phyloP scores from a whole-genome alignment of 2,329 filamentous ascomycete genomes.

The Bipolaris zeicola region DNA sequence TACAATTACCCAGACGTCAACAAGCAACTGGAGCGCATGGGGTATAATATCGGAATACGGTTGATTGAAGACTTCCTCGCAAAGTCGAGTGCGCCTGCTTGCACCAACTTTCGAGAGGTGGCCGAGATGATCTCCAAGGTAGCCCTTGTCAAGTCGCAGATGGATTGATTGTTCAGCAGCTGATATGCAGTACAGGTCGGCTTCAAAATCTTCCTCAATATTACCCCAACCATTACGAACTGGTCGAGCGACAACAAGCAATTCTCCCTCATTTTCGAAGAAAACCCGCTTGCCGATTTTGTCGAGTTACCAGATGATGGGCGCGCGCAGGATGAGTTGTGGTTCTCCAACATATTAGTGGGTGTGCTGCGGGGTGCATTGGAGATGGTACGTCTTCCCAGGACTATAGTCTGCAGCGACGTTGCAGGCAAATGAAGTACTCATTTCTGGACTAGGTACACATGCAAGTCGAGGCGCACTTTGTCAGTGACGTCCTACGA shows the following conservation, averaged over 20 bases:
- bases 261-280: slow-evolving; percentile 94
- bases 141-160: not conserved
- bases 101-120: slow-evolving; percentile 91
- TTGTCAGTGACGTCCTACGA: slow-evolving; percentile 88
- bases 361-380: slow-evolving; percentile 88
- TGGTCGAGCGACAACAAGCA: slow-evolving; percentile 97
- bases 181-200: slow-evolving; percentile 68
- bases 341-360: slow-evolving; percentile 98
- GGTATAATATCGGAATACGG: slow-evolving; percentile 95
- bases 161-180: not conserved
- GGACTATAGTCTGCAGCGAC: not conserved
- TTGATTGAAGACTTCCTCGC: slow-evolving; percentile 97
- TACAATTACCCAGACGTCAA: slow-evolving; percentile 95
- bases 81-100: slow-evolving; percentile 88
- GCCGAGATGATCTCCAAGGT: slow-evolving; percentile 97
- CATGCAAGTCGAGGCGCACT: slow-evolving; percentile 98
- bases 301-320: slow-evolving; percentile 97
- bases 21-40: slow-evolving; percentile 98
- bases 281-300: slow-evolving; percentile 96
- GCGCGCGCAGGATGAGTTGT: slow-evolving; percentile 91
- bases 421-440: not conserved
- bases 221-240: slow-evolving; percentile 89
- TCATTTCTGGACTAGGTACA: slow-evolving; percentile 63
- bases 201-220: slow-evolving; percentile 99
- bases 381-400: slow-evolving; percentile 75